Evolutionary conservation across 1,284 basidiomycete species (phyloP).

Genomic region (Ganoderma multipileum): DNA sequence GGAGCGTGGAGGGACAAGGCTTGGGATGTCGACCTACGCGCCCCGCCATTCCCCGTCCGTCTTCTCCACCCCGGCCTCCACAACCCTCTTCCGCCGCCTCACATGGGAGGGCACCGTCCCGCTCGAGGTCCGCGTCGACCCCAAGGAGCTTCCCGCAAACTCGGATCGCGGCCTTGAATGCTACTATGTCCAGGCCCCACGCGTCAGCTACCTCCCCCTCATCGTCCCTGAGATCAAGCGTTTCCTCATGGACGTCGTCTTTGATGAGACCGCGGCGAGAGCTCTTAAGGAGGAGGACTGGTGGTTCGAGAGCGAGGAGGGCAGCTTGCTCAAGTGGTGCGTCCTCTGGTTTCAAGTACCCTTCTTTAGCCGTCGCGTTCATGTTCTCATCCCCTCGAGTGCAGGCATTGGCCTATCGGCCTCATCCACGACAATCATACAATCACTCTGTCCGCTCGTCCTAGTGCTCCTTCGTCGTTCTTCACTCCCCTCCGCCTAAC

Average conservation of each 20-base stretch:
- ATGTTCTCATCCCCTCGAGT: background rate
- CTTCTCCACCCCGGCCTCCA: constrained; percentile 61
- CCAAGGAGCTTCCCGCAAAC: constrained; percentile 85
- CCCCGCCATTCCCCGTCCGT: constrained; percentile 60
- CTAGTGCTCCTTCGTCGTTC: constrained; percentile 50
- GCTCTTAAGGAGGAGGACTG: constrained; percentile 84
- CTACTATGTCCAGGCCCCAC: constrained; percentile 86
- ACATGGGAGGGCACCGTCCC: constrained; percentile 89
- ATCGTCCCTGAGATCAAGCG: constrained; percentile 85
- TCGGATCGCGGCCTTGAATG: constrained; percentile 87
- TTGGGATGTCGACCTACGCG: constrained; percentile 64
- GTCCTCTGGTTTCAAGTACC: constrained; percentile 35
- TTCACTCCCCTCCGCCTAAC: constrained; percentile 75
- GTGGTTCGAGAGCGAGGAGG: constrained; percentile 92
- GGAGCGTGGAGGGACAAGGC: constrained; percentile 19
- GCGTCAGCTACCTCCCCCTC: constrained; percentile 92
- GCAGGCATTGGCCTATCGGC: constrained; percentile 96
- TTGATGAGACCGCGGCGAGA: constrained; percentile 81
- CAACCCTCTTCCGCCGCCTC: constrained; percentile 79
- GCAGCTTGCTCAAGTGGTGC: constrained; percentile 82
- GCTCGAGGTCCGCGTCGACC: constrained; percentile 83
- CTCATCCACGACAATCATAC: constrained; percentile 87
- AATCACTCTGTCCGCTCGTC: constrained; percentile 63
- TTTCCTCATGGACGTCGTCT: constrained; percentile 88
- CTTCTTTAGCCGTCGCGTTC: too few relatives aligned